These are phyloP conservation scores for Candida tropicalis DNA, from an alignment of 1,139 yeast species.

Conservation along the genomic window DNA sequence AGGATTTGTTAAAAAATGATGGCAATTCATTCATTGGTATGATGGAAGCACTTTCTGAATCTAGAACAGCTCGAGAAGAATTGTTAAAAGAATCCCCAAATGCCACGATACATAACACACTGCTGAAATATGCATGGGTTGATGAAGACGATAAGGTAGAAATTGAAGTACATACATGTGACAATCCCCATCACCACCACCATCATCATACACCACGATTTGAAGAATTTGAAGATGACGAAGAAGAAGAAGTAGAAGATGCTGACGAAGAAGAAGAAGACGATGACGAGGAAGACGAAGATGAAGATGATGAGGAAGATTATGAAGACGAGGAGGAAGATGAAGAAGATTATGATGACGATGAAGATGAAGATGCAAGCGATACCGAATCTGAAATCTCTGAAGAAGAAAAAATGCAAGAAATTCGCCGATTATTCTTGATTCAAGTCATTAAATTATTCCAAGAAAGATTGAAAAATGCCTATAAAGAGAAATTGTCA, in stretches of 20 bases:
- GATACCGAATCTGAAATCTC: conserved; percentile 50
- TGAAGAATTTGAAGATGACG: conserved; percentile 23
- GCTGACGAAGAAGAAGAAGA: conserved; percentile 24
- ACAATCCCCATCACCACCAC: conserved; percentile 11
- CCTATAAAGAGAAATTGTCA: conserved; percentile 74
- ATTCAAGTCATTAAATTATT: conserved; percentile 72
- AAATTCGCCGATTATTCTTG: conserved; percentile 75
- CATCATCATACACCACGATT: conserved; percentile 9
- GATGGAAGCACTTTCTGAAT: conserved; percentile 72
- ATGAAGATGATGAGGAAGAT: conserved; percentile 29
- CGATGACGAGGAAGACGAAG: conserved; percentile 27
- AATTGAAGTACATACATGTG: conserved; percentile 7
- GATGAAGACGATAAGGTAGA: conserved; percentile 26
- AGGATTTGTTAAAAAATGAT: conserved; percentile 72
- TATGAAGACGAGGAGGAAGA: conserved; percentile 34
- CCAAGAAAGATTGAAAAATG: conserved; percentile 69
- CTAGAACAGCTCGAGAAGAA: conserved; percentile 54
- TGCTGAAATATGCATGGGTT: conserved; percentile 21
- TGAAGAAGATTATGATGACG: conserved; percentile 34
- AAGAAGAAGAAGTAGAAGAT: conserved; percentile 11
- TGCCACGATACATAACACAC: background rate
- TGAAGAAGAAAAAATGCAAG: conserved; percentile 71
- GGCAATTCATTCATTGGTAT: conserved; percentile 75
- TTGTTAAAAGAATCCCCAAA: conserved; percentile 23
- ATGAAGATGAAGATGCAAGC: conserved; percentile 32